Conservation (phyloP, 495 filamentous ascomycete genomes). For the Gamarada debralockiae region DNA sequence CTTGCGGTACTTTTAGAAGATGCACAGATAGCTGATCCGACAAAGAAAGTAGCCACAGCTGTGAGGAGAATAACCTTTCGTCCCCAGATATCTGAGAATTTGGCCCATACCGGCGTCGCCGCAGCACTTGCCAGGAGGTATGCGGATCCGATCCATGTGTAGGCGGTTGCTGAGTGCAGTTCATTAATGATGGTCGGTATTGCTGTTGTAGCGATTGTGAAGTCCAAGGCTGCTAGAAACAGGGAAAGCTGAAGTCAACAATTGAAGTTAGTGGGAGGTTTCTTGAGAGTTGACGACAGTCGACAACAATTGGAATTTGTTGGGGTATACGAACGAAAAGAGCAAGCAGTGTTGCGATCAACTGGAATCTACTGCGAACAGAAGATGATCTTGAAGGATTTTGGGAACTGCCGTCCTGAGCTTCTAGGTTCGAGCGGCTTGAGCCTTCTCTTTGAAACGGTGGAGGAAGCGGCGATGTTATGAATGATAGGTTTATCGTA, state of each 20-base stretch:
- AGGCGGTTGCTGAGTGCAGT: constrained; percentile 53
- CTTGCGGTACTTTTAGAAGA: constrained; percentile 60
- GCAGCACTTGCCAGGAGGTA: constrained; percentile 45
- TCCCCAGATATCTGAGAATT: constrained; percentile 74
- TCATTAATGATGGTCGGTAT: constrained; percentile 53
- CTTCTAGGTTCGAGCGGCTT: too few species aligned
- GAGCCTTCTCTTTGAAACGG: too few species aligned
- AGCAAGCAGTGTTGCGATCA: too few species aligned
- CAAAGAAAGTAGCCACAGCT: constrained; percentile 67
- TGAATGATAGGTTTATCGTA: too few species aligned
- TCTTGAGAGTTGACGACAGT: too few species aligned
- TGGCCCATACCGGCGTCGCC: constrained; percentile 57
- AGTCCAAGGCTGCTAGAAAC: constrained; percentile 54
- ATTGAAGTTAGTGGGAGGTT: background rate
- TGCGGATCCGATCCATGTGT: constrained; percentile 63
- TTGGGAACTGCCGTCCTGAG: too few species aligned
- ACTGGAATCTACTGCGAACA: too few species aligned
- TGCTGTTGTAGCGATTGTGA: constrained; percentile 58
- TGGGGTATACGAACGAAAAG: too few species aligned
- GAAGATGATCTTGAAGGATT: too few species aligned
- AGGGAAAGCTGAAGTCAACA: constrained; percentile 26
- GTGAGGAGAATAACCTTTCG: constrained; percentile 71
- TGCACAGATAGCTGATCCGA: constrained; percentile 60
- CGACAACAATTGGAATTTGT: too few species aligned
- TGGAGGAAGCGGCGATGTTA: too few species aligned